phyloP scores from a whole-genome alignment of 306 rosid genomes.

The Acacia acuminata region DNA sequence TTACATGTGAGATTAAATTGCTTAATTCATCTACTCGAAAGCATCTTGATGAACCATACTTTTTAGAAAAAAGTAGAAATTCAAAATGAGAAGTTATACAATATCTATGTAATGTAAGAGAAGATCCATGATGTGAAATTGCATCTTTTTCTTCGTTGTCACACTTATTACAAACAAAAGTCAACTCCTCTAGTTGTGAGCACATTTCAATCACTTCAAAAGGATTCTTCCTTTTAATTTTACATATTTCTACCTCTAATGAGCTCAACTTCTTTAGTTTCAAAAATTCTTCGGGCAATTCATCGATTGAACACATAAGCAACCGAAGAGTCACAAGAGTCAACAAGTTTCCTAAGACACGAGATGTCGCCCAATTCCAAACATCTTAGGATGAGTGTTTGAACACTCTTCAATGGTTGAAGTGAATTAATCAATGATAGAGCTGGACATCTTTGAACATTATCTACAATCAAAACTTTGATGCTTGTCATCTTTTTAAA shows the following conservation, averaged over 20 bases:
- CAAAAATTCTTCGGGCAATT: background rate
- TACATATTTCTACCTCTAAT: slow-evolving; percentile 12
- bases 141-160: background rate
- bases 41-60: background rate
- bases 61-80: background rate
- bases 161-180: background rate
- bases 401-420: no score
- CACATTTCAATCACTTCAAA: slow-evolving; percentile 28
- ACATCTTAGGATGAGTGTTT: no score
- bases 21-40: background rate
- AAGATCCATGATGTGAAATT: background rate
- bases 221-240: slow-evolving; percentile 3
- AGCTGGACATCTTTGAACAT: no score
- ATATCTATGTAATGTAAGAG: slow-evolving; percentile 19
- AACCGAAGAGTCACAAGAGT: no score
- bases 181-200: slow-evolving; percentile 27
- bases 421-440: no score
- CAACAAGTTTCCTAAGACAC: no score
- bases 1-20: background rate
- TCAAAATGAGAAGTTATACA: background rate
- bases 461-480: no score
- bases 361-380: no score
- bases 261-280: slow-evolving; percentile 15
- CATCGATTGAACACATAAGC: no score
- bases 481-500: no score